A percentile compares a stretch with the other conserved stretches of the same genome.
phyloP scores from a whole-genome alignment of 2,329 filamentous ascomycete genomes.

The Apiospora phragmitis region DNA sequence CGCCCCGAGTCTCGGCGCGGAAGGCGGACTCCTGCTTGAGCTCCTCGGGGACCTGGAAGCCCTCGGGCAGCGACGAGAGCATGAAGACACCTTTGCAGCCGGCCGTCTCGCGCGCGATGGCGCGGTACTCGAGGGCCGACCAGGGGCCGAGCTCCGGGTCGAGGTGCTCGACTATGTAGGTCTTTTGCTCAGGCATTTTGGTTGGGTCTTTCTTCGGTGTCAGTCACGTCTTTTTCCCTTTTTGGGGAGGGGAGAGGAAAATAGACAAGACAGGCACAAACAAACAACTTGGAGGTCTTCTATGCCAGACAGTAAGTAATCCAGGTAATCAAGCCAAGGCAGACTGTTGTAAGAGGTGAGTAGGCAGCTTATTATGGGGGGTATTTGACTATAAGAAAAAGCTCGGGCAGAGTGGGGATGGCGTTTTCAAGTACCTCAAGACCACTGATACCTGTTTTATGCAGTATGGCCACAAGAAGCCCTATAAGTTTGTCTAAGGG shows the following conservation, averaged over 20 bases:
- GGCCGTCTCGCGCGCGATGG: slow-evolving; percentile 81
- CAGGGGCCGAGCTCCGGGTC: slow-evolving; percentile 92
- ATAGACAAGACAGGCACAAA: not conserved
- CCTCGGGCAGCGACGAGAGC: slow-evolving; percentile 75
- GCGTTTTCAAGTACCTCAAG: not conserved
- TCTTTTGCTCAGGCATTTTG: slow-evolving; percentile 51
- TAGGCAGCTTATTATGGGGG: not conserved
- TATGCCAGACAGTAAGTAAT: not conserved
- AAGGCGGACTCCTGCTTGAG: slow-evolving; percentile 61
- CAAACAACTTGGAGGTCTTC: not conserved
- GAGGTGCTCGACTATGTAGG: slow-evolving; percentile 94
- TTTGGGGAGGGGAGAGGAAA: not conserved
- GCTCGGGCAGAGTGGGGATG: not conserved
- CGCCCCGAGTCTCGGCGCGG: slow-evolving; percentile 71
- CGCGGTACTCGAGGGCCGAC: slow-evolving; percentile 90
- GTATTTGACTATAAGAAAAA: slow-evolving; percentile 6
- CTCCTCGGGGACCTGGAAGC: slow-evolving; percentile 63
- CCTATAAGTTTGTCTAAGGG: not conserved
- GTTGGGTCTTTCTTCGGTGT: not conserved
- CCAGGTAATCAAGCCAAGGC: not conserved
- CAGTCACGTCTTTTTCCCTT: not conserved
- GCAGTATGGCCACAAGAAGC: not conserved
- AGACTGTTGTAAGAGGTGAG: not conserved
- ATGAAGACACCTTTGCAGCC: slow-evolving; percentile 69
- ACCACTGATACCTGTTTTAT: not conserved